A percentile compares a stretch with the other conserved stretches of the same genome.
phyloP scores from a whole-genome alignment of 2,329 filamentous ascomycete genomes.

The Microdochium bolleyi region DNA sequence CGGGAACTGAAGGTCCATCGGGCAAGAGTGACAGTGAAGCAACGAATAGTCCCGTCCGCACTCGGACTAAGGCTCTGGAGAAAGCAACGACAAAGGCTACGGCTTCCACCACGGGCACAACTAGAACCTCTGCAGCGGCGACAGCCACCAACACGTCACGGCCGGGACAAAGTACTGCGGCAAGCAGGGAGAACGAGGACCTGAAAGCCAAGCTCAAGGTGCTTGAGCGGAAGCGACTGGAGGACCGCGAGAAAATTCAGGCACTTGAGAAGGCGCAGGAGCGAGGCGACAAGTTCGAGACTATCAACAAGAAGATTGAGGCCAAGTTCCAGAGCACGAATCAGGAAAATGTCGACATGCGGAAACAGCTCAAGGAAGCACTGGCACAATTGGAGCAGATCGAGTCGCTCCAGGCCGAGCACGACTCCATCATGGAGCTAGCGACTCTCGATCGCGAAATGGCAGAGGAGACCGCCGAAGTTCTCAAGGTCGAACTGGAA shows the following conservation, averaged over 20 bases:
- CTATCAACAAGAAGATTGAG: conserved; percentile 84
- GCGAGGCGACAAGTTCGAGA: conserved; percentile 72
- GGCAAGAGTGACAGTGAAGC: conserved; percentile 44
- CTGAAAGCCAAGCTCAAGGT: conserved; percentile 81
- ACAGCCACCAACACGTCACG: conserved; percentile 20
- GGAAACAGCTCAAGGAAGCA: conserved; percentile 70
- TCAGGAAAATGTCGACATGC: conserved; percentile 68
- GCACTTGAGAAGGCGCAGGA: conserved; percentile 66
- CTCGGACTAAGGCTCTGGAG: conserved; percentile 43
- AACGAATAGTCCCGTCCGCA: conserved; percentile 39
- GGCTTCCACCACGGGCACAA: conserved; percentile 16
- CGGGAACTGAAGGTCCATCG: conserved; percentile 38
- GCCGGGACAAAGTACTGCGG: conserved; percentile 37
- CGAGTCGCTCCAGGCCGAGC: conserved; percentile 70
- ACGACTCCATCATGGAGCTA: conserved; percentile 78
- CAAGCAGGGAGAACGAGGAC: conserved; percentile 70
- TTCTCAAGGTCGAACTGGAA: conserved; percentile 72
- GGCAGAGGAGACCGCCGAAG: conserved; percentile 88
- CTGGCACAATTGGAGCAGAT: conserved; percentile 61
- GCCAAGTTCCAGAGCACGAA: conserved; percentile 81
- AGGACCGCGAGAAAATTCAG: conserved; percentile 81
- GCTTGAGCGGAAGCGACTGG: conserved; percentile 76
- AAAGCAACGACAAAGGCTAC: conserved; percentile 31
- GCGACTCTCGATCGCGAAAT: conserved; percentile 88
- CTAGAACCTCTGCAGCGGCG: conserved; percentile 12